Evolutionary conservation across 495 filamentous ascomycete genomes (phyloP).

Genomic region (Aspergillus nidulans): DNA sequence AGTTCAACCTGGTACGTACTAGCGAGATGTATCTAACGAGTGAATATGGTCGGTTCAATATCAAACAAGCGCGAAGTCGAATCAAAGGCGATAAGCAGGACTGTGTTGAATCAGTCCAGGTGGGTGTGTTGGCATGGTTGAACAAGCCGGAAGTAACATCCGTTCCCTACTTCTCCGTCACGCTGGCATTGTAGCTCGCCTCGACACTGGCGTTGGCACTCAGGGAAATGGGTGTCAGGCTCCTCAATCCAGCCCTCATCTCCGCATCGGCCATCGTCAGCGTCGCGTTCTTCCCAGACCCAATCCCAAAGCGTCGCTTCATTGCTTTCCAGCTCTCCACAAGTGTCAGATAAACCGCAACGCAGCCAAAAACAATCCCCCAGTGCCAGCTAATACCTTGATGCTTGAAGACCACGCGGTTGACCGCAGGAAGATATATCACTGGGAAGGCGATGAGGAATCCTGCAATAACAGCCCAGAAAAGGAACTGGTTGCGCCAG

Average conservation of each 20-base stretch:
- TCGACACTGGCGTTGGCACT: constrained; percentile 35
- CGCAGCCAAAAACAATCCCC: constrained; percentile 57
- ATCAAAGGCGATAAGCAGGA: background rate
- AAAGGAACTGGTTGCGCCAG: constrained; percentile 68
- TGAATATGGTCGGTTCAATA: background rate
- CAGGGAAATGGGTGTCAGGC: constrained; percentile 21
- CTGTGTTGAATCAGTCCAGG: background rate
- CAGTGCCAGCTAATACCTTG: constrained; percentile 71
- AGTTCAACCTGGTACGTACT: background rate
- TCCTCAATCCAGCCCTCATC: constrained; percentile 23
- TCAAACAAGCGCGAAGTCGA: background rate
- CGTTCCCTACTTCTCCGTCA: constrained; percentile 25
- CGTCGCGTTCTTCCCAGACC: constrained; percentile 31
- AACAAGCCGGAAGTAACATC: background rate
- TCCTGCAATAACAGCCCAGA: constrained; percentile 66
- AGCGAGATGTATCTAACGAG: background rate
- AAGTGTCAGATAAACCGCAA: constrained; percentile 54
- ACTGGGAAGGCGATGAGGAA: constrained; percentile 65
- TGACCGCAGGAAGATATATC: constrained; percentile 68
- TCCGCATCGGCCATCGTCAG: constrained; percentile 33
- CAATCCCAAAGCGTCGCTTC: constrained; percentile 49
- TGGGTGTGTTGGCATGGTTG: constrained; percentile 6
- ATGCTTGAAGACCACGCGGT: constrained; percentile 70
- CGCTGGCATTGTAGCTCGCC: constrained; percentile 32
- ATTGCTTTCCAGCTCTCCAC: constrained; percentile 64